These are phyloP conservation scores for Coccomyxa subellipsoidea DNA, from an alignment of 163 green algal species.

Conservation along the genomic window DNA sequence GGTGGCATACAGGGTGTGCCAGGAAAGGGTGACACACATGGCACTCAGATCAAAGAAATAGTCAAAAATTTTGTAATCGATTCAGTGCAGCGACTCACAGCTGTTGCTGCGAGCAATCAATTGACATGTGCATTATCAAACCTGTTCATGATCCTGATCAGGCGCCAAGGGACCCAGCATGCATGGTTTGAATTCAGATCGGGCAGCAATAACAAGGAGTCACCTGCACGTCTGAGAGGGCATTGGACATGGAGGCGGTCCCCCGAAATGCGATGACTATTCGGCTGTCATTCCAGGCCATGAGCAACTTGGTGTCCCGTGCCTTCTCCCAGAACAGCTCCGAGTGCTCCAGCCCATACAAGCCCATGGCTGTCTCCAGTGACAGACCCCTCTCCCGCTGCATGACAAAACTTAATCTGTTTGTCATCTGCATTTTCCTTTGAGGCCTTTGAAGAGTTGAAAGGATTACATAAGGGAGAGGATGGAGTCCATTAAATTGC, in stretches of 20 bases:
- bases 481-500: no score
- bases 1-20: no score
- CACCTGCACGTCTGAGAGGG: conserved; percentile 46
- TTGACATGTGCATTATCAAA: no score
- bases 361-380: conserved; percentile 16
- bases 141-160: no score
- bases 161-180: no score
- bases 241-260: conserved; percentile 47
- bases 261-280: conserved; percentile 54
- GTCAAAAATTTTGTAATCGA: no score
- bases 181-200: no score
- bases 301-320: conserved; percentile 52
- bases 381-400: background rate
- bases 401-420: background rate
- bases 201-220: background rate
- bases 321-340: conserved; percentile 45
- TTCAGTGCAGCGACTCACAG: no score
- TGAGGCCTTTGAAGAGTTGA: background rate
- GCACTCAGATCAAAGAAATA: no score
- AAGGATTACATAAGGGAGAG: background rate
- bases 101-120: no score
- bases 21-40: no score
- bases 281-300: conserved; percentile 41
- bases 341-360: conserved; percentile 32
- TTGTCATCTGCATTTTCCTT: background rate